Evolutionary conservation across 75 land plant species (phyloP), one percentile per base, ranked within the genome.

Genomic region (Pinus taeda): DNA sequence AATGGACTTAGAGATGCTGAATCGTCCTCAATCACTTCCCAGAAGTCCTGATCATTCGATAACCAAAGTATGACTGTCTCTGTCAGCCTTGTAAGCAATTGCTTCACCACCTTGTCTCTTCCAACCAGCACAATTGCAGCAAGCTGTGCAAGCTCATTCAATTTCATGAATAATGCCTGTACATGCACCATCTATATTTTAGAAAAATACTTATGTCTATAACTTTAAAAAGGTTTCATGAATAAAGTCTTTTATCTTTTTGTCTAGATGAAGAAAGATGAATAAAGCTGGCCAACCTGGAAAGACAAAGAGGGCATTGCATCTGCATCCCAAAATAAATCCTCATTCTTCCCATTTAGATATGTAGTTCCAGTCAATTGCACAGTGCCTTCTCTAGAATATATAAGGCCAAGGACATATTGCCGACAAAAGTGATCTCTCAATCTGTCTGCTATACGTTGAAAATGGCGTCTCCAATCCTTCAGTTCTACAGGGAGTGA

Each of bases 301-400:
- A 95, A 95, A 49, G 95, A 85, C 60, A 84, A 79, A 37, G 96
- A 93, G 64, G 98, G 98, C 75, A 89, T 82, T 57, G 98, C 92
- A 58, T 92, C 86, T 69, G 83, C 69, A 18, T 80, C 87, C 88
- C 83, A 87, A 57, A 74, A 69, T 26, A 83, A 69, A 73, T 87
- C 84, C 53, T 83, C 90, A 26, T 77, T 81, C 75, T 78, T 84
- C 39, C 82, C 90, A 71, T 63, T 77, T 39, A 95, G 73, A 76
- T 95, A 95, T 49, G 86, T 84, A 55, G 77, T 71, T 70, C 90
- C 96, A 78, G 84, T 81, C 49, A 95, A 71, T 57, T 86, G 78
- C 71, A 92, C 82, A 70, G 87, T 86, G 6, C 90, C 96, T 63
- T 91, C 96, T 71, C 89, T 76, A 39, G 91, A 81, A 75, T 93